phyloP scores from a whole-genome alignment of 202 grass and related monocot species.

The Musa balbisiana region DNA sequence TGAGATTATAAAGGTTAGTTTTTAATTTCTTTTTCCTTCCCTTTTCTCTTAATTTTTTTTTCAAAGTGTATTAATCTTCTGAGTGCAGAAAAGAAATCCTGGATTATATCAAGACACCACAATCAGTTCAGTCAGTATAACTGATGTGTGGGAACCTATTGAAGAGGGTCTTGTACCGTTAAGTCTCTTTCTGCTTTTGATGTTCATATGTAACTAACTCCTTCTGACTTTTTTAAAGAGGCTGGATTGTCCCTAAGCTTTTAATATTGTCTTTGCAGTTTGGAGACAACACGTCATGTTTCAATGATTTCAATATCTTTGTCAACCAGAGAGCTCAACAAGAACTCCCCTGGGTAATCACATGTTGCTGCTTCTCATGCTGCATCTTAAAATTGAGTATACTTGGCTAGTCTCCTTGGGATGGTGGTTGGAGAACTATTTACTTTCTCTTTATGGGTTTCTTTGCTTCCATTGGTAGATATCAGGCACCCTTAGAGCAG shows the following conservation, averaged over 20 bases:
- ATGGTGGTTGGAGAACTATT: background rate
- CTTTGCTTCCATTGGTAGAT: slow-evolving; percentile 35
- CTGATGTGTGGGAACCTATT: slow-evolving; percentile 97
- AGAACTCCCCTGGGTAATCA: slow-evolving; percentile 57
- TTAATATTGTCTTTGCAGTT: slow-evolving; percentile 34
- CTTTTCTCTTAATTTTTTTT: slow-evolving; percentile 3
- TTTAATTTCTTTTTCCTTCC: slow-evolving; percentile 3
- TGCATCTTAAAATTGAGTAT: too few relatives aligned
- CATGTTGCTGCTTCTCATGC: slow-evolving; percentile 21
- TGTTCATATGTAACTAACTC: slow-evolving; percentile 17
- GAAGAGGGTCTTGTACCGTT: slow-evolving; percentile 98
- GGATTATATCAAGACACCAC: slow-evolving; percentile 84
- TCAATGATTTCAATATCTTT: slow-evolving; percentile 93
- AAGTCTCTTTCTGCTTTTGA: slow-evolving; percentile 38
- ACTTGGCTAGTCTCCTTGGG: background rate
- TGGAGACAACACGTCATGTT: slow-evolving; percentile 96
- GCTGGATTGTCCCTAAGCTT: slow-evolving; percentile 24
- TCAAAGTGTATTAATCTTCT: background rate
- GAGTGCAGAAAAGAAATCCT: slow-evolving; percentile 59
- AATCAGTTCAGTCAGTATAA: slow-evolving; percentile 93
- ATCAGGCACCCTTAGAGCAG: slow-evolving; percentile 74
- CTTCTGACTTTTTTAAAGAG: slow-evolving; percentile 8
- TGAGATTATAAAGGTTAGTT: slow-evolving; percentile 84
- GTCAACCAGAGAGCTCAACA: slow-evolving; percentile 63
- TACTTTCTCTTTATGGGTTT: slow-evolving; percentile 9